Conservation (phyloP, 1,139 yeast genomes). For the Candida albicans region DNA sequence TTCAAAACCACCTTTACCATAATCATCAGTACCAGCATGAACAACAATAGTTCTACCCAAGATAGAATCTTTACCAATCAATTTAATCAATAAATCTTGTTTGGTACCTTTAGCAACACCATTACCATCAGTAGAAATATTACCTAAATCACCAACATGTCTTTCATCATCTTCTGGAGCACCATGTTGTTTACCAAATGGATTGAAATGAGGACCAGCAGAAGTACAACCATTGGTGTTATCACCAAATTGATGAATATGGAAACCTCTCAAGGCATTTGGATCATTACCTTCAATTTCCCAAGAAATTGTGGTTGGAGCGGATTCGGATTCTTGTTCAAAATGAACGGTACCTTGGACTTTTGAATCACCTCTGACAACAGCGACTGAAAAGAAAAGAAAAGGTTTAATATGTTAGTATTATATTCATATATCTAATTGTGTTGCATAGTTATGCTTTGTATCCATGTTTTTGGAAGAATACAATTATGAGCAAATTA, state of each 20-base stretch:
- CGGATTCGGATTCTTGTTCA: conserved; percentile 76
- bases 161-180: conserved; percentile 87
- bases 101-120: conserved; percentile 91
- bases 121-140: conserved; percentile 77
- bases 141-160: conserved; percentile 98
- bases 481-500: not conserved
- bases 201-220: conserved; percentile 99
- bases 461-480: not conserved
- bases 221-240: conserved; percentile 98
- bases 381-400: conserved; percentile 65
- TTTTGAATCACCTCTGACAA: conserved; percentile 89
- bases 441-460: not conserved
- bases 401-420: conserved; percentile 1
- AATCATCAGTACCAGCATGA: conserved; percentile 93
- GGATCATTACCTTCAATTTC: conserved; percentile 86
- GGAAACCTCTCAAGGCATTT: conserved; percentile 93
- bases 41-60: conserved; percentile 96
- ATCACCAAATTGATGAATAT: conserved; percentile 96
- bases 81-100: conserved; percentile 73
- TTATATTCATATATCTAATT: not conserved
- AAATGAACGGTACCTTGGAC: conserved; percentile 85
- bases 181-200: conserved; percentile 88
- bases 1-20: conserved; percentile 93
- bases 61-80: conserved; percentile 82
- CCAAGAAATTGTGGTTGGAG: conserved; percentile 83